Evolutionary conservation across 2,329 filamentous ascomycete genomes (phyloP).

Genomic region (Acrocalymma vagum): DNA sequence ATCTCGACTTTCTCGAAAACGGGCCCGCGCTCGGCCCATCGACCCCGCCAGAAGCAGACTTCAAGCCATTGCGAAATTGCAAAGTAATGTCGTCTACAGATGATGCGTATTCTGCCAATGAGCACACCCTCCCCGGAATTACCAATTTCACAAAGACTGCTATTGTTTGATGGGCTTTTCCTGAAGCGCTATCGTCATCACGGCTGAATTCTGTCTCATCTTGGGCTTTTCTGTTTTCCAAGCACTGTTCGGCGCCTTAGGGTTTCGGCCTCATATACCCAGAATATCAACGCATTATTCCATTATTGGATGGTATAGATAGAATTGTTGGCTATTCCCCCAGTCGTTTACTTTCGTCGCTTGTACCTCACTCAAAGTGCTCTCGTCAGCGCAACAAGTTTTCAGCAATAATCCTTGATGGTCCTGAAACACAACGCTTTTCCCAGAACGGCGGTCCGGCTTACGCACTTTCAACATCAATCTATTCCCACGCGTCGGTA

Average conservation of each 20-base stretch:
- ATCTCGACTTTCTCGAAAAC: slow-evolving; percentile 38
- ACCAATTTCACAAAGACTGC: slow-evolving; percentile 22
- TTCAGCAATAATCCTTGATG: slow-evolving; percentile 5
- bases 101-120: slow-evolving; percentile 18
- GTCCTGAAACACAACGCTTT: slow-evolving; percentile 17
- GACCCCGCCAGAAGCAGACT: slow-evolving; percentile 29
- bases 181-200: slow-evolving; percentile 18
- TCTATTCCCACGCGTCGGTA: neutral
- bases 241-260: slow-evolving; percentile 20
- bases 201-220: slow-evolving; percentile 20
- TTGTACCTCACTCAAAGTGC: slow-evolving; percentile 25
- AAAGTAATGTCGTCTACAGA: slow-evolving; percentile 33
- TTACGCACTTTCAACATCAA: slow-evolving; percentile 12
- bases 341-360: slow-evolving; percentile 21
- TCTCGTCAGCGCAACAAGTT: slow-evolving; percentile 25
- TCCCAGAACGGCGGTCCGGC: slow-evolving; percentile 16
- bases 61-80: slow-evolving; percentile 45
- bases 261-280: slow-evolving; percentile 22
- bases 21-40: slow-evolving; percentile 33
- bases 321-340: slow-evolving; percentile 21
- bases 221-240: slow-evolving; percentile 13
- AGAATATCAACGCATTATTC: slow-evolving; percentile 19
- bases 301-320: slow-evolving; percentile 29
- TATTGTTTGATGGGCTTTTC: slow-evolving; percentile 21
- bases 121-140: slow-evolving; percentile 10